Percentiles rank a stretch among this genome's conserved stretches.
These are phyloP conservation scores for Crucibulum laeve DNA, from an alignment of 768 basidiomycete species.

Conservation along the genomic window DNA sequence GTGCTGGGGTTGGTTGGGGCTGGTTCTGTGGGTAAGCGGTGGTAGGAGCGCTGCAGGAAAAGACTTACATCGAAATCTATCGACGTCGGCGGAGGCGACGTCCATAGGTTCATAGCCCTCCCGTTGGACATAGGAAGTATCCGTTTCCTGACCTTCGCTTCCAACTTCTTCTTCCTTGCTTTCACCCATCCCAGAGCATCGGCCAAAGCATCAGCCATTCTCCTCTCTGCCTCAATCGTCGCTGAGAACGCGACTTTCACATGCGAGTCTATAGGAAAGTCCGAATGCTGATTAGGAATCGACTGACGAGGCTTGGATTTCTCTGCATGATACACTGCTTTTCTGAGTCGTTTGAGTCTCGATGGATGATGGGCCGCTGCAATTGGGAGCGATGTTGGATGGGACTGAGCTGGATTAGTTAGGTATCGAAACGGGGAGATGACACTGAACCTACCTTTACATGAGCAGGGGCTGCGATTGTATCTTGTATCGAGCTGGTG, in stretches of 20 bases:
- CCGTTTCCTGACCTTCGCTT: not conserved
- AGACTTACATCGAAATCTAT: not conserved
- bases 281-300: not conserved
- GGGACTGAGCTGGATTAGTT: not conserved
- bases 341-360: slow-evolving; percentile 26
- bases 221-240: slow-evolving; percentile 16
- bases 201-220: slow-evolving; percentile 16
- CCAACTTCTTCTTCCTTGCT: not conserved
- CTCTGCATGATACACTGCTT: slow-evolving; percentile 18
- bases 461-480: not conserved
- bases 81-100: not conserved
- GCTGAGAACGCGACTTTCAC: slow-evolving; percentile 16
- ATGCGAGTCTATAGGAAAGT: slow-evolving; percentile 5
- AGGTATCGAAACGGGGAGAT: not conserved
- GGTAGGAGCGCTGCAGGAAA: not conserved
- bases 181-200: slow-evolving; percentile 16
- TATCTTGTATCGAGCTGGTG: not conserved
- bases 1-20: slow-evolving; percentile 12
- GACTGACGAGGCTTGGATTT: slow-evolving; percentile 1
- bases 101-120: not conserved
- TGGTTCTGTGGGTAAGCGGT: not conserved
- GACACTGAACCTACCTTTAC: not conserved
- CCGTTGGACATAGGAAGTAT: not conserved
- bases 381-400: slow-evolving; percentile 29
- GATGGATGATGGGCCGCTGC: slow-evolving; percentile 45